These are phyloP conservation scores for Diaporthe helianthi DNA, from an alignment of 2,329 filamentous ascomycete genomes.

Conservation along the genomic window DNA sequence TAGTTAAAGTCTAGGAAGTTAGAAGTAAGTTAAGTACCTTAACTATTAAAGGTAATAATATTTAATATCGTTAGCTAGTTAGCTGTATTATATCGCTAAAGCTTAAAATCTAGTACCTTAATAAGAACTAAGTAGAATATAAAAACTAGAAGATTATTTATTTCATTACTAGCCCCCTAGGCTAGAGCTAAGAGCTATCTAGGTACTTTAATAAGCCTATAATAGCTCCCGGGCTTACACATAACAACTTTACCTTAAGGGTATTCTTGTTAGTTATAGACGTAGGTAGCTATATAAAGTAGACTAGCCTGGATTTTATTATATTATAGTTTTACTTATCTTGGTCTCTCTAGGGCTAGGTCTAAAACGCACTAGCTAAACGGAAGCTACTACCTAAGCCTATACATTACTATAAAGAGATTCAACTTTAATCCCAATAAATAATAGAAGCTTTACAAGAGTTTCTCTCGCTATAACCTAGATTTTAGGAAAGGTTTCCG, in stretches of 20 bases:
- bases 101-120: not conserved
- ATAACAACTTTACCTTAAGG: not conserved
- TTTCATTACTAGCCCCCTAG: fast-evolving
- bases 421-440: not conserved
- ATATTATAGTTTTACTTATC: not conserved
- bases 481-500: not conserved
- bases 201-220: not conserved
- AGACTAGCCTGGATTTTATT: not conserved
- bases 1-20: not conserved
- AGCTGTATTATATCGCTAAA: not conserved
- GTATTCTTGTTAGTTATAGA: not conserved
- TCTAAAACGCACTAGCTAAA: not conserved
- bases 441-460: not conserved
- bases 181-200: fast-evolving
- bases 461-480: not conserved
- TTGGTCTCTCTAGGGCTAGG: not conserved
- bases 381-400: not conserved
- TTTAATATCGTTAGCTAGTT: not conserved
- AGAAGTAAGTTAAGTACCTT: not conserved
- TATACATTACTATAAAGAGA: not conserved
- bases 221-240: not conserved
- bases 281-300: not conserved
- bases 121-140: not conserved
- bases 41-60: not conserved
- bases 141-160: not conserved